phyloP scores from a whole-genome alignment of 1,284 basidiomycete genomes.

The Ustilago vetiveriae region DNA sequence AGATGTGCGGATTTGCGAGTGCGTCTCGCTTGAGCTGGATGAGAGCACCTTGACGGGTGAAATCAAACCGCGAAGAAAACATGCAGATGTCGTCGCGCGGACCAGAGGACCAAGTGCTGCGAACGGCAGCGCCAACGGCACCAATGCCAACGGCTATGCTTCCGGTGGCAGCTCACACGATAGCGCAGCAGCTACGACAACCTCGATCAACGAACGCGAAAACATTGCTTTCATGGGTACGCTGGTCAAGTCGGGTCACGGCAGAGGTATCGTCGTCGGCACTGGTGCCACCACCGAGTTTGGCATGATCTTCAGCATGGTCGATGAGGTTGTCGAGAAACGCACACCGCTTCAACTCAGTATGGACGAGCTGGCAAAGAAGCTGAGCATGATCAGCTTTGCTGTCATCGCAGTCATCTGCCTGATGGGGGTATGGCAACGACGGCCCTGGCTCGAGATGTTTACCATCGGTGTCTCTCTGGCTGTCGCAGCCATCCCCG shows the following conservation, averaged over 20 bases:
- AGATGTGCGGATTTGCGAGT: conserved; percentile 82
- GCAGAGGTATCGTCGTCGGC: conserved; percentile 86
- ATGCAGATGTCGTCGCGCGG: conserved; percentile 69
- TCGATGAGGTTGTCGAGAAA: conserved; percentile 95
- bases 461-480: conserved; percentile 98
- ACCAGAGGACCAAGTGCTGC: background rate
- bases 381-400: conserved; percentile 88
- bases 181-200: conserved; percentile 9
- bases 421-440: conserved; percentile 86
- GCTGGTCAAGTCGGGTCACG: conserved; percentile 88
- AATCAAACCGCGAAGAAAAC: conserved; percentile 82
- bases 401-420: conserved; percentile 92
- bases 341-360: conserved; percentile 90
- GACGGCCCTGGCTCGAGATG: conserved; percentile 94
- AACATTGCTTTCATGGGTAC: conserved; percentile 98
- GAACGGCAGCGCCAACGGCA: conserved; percentile 5
- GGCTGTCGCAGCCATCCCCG: conserved; percentile 95
- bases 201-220: conserved; percentile 80
- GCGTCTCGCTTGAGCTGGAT: conserved; percentile 89
- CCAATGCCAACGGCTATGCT: background rate
- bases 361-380: conserved; percentile 96
- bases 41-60: conserved; percentile 95
- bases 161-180: no score
- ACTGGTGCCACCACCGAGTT: conserved; percentile 92
- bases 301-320: conserved; percentile 95